Base-by-base conservation (phyloP, 352 stramenopile species). In the Thalassiosira gravida region DNA sequence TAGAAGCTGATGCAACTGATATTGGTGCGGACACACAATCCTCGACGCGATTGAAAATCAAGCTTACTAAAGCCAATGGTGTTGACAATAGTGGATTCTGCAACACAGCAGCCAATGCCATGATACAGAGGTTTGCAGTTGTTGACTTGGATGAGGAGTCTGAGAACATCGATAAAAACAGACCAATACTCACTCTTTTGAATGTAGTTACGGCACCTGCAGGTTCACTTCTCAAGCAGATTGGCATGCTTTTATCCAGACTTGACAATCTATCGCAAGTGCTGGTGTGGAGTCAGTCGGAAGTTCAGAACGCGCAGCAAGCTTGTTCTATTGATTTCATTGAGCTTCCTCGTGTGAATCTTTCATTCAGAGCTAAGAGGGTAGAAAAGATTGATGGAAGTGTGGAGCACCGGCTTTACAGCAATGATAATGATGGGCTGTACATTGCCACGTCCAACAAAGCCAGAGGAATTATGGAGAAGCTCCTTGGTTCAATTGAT, bases 241-340 rank as follows among this genome's bases (percentile, higher is more conserved):
- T 99, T 39, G 93, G 93, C 3, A 92, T 96, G 73, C 79, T 98
- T 20, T 89, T 99, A 0, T 94, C 92, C 56, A 92, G 96, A 6
- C 77, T 99, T 0, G 97, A 99, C 70, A 96, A 98, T 62, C 83
- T 98, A 35, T 98, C 96, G 8, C 97, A 99, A 83, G 94, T 99
- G 29, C 77, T 99, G 32, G 93, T 98, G 27, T 99, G 97, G 97
- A 98, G 95, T 77, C 89, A 88, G 55, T 86, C 64, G 2, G 77
- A 87, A 62, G 68, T 93, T 9, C 57, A 85, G 8, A 87, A 77
- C 59, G 64, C 80, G 16, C 74, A 95, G 50, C 62, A 88, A 47
- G 55, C 79, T 29, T 69, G 80, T 78, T 71, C 85, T 1, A 96
- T 99, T 71, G 95, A 97, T 74, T 94, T 97, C 55, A 95, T 99